Percentiles rank a stretch among this genome's conserved stretches.
Evolutionary conservation across 805 yeast species (phyloP).

Genomic region (Pichia membranifaciens): DNA sequence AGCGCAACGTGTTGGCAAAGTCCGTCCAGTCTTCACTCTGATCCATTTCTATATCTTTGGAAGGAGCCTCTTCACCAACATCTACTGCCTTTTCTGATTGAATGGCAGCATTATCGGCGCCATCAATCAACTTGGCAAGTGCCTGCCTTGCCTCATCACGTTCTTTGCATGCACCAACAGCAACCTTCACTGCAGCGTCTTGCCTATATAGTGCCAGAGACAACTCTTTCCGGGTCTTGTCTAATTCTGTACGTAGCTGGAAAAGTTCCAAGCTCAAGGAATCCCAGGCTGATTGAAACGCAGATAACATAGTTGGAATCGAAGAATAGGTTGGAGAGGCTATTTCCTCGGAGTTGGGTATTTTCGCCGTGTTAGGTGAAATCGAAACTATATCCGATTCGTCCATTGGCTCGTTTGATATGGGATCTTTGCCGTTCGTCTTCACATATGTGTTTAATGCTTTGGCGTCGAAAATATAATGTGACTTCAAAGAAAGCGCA

Average conservation of each 20-base stretch:
- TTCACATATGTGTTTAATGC: slow-evolving; percentile 57
- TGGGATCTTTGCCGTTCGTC: slow-evolving; percentile 70
- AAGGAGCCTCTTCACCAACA: slow-evolving; percentile 17
- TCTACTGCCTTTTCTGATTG: slow-evolving; percentile 17
- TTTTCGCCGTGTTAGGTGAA: slow-evolving; percentile 11
- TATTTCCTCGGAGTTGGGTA: slow-evolving; percentile 13
- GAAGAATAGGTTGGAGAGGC: slow-evolving; percentile 44
- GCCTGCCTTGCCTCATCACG: slow-evolving; percentile 69
- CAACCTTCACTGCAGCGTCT: slow-evolving; percentile 88
- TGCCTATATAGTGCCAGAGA: slow-evolving; percentile 75
- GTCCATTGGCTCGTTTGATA: slow-evolving; percentile 55
- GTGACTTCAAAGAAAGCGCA: slow-evolving; percentile 69
- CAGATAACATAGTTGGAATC: slow-evolving; percentile 69
- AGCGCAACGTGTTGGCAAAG: not conserved
- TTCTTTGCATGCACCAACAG: slow-evolving; percentile 67
- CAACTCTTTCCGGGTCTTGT: slow-evolving; percentile 60
- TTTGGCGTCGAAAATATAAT: slow-evolving; percentile 60
- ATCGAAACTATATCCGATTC: slow-evolving; percentile 51
- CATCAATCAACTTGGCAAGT: slow-evolving; percentile 45
- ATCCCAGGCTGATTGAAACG: slow-evolving; percentile 88
- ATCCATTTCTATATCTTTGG: slow-evolving; percentile 9
- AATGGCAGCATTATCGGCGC: slow-evolving; percentile 22
- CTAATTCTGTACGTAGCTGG: slow-evolving; percentile 65
- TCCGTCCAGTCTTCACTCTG: slow-evolving; percentile 2
- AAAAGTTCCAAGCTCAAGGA: slow-evolving; percentile 77